These are phyloP conservation scores for Leccinum obscurum DNA, from an alignment of 768 basidiomycete species.

Conservation along the genomic window DNA sequence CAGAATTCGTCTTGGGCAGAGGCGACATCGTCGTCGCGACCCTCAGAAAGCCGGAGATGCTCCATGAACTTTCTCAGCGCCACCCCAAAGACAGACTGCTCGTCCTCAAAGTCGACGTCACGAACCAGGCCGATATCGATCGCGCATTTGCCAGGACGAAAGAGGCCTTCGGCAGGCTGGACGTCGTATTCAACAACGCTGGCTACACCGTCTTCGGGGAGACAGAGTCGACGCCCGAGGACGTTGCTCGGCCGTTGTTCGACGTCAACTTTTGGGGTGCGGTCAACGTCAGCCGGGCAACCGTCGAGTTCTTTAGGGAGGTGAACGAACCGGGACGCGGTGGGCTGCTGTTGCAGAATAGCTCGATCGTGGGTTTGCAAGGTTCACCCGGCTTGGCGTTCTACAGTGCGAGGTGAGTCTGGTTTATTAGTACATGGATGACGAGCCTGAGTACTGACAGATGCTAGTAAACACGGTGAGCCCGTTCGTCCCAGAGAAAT, in stretches of 20 bases:
- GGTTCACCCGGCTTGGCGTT: not conserved
- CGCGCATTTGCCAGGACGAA: constrained; percentile 12
- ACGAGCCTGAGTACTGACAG: not conserved
- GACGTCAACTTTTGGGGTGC: too few species aligned
- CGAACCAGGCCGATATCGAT: constrained; percentile 11
- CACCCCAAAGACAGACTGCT: constrained; percentile 15
- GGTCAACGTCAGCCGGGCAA: constrained; percentile 29
- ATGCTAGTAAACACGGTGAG: not conserved
- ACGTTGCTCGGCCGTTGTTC: constrained; percentile 23
- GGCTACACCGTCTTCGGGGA: constrained; percentile 21
- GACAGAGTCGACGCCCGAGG: constrained; percentile 22
- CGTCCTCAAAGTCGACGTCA: constrained; percentile 17
- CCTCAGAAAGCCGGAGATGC: constrained; percentile 38
- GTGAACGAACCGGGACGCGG: constrained; percentile 35
- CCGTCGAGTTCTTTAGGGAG: constrained; percentile 34
- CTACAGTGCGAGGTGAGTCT: not conserved
- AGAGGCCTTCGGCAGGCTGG: constrained; percentile 13
- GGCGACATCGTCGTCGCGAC: constrained; percentile 45
- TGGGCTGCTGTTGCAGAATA: constrained; percentile 9
- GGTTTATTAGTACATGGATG: too few species aligned
- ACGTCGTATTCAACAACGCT: constrained; percentile 26
- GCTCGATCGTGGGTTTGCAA: not conserved
- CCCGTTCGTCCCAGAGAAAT: not conserved
- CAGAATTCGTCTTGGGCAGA: constrained; percentile 31
- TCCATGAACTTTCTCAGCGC: constrained; percentile 2